Evolutionary conservation across 352 stramenopile species (phyloP).

Genomic region (Thalassiosira livingstoniorum): DNA sequence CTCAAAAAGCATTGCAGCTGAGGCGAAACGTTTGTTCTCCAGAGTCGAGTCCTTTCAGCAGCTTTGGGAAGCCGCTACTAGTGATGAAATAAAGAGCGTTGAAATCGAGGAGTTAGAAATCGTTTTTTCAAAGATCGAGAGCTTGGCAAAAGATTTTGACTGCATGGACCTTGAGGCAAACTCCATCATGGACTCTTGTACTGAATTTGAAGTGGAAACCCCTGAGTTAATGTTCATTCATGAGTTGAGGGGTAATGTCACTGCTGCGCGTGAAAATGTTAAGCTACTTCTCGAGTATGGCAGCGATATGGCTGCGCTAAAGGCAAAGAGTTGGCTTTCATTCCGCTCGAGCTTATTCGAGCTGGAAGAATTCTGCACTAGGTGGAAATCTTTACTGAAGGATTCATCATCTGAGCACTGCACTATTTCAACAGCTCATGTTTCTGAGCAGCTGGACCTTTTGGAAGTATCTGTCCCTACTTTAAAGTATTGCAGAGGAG

Average conservation of each 20-base stretch:
- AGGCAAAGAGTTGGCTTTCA: conserved; percentile 91
- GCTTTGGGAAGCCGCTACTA: background rate
- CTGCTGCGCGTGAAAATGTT: background rate
- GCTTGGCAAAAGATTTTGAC: background rate
- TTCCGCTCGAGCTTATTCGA: conserved; percentile 94
- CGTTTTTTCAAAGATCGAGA: background rate
- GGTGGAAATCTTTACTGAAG: conserved; percentile 91
- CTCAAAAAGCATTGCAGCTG: background rate
- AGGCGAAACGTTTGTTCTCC: background rate
- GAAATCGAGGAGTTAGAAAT: background rate
- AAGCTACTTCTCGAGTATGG: conserved; percentile 74
- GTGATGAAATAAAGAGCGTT: background rate
- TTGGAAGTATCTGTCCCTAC: conserved; percentile 91
- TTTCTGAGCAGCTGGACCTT: conserved; percentile 86
- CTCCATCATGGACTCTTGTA: background rate
- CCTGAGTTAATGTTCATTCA: background rate
- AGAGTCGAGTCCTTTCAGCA: background rate
- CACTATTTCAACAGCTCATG: conserved; percentile 86
- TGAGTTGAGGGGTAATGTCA: background rate
- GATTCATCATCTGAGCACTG: conserved; percentile 27
- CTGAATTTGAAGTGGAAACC: background rate
- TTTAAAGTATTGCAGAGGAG: conserved; percentile 93
- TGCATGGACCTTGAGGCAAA: background rate
- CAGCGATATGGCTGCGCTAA: conserved; percentile 86
- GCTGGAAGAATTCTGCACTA: conserved; percentile 90